Conservation (phyloP, 2,329 filamentous ascomycete species). For the Aspergillus tanneri region DNA sequence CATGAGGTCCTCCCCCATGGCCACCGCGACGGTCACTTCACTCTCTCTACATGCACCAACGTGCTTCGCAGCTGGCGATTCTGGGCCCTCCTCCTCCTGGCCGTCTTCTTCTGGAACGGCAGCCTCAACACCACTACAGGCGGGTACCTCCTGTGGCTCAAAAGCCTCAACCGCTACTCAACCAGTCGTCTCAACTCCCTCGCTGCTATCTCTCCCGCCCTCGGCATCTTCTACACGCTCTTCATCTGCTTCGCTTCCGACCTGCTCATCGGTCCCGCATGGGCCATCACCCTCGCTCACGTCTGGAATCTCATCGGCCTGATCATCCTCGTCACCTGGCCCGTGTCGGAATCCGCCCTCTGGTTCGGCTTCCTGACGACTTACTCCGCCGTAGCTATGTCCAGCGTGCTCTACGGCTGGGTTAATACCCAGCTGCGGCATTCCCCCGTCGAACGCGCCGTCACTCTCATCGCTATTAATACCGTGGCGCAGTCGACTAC, state of each 20-base stretch:
- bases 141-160: constrained; percentile 59
- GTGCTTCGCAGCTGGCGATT: constrained; percentile 49
- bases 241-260: constrained; percentile 57
- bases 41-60: constrained; percentile 24
- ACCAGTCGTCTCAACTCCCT: constrained; percentile 52
- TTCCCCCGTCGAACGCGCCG: constrained; percentile 45
- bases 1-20: constrained; percentile 29
- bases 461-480: constrained; percentile 55
- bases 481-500: constrained; percentile 56
- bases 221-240: constrained; percentile 59
- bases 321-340: constrained; percentile 56
- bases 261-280: constrained; percentile 53
- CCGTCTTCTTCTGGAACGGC: constrained; percentile 59
- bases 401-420: constrained; percentile 58
- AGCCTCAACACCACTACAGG: constrained; percentile 50
- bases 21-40: constrained; percentile 30
- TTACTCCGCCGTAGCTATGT: constrained; percentile 53
- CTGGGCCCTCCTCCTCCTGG: constrained; percentile 52
- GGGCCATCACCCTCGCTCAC: constrained; percentile 55
- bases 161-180: constrained; percentile 52
- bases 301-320: constrained; percentile 55
- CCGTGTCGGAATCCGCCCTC: constrained; percentile 54
- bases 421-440: constrained; percentile 51
- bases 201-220: constrained; percentile 52
- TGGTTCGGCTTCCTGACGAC: constrained; percentile 57